Percentiles rank a stretch among this genome's conserved stretches.
phyloP scores from a whole-genome alignment of 116 monocot species.

The Posidonia oceanica region DNA sequence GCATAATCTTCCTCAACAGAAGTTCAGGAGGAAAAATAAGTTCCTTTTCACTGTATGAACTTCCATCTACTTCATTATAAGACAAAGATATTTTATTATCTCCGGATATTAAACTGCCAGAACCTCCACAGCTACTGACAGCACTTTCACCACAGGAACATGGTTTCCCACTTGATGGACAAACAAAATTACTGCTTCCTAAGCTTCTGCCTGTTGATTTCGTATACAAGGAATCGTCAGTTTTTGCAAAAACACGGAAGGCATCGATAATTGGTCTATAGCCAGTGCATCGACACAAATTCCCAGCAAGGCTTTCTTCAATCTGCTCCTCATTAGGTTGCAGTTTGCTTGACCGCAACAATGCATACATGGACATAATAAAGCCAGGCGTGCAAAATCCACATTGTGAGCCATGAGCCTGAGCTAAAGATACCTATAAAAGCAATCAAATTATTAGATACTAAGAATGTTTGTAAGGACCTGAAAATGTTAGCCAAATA shows the following conservation, averaged over 20 bases:
- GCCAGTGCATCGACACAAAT: conserved; percentile 97
- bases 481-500: too few species aligned
- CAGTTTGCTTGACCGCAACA: conserved; percentile 67
- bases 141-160: conserved; percentile 59
- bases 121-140: conserved; percentile 12
- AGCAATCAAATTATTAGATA: too few species aligned
- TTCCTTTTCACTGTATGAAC: conserved; percentile 55
- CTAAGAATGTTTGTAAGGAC: too few species aligned
- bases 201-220: conserved; percentile 22
- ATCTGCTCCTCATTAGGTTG: conserved; percentile 78
- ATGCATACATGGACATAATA: conserved; percentile 98
- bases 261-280: conserved; percentile 93
- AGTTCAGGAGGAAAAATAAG: conserved; percentile 98
- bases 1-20: conserved; percentile 37
- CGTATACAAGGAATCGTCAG: conserved; percentile 60
- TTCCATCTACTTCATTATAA: conserved; percentile 69
- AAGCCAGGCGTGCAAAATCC: conserved; percentile 99
- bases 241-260: conserved; percentile 90
- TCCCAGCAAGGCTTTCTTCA: conserved; percentile 87
- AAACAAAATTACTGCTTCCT: conserved; percentile 27
- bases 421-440: conserved; percentile 68
- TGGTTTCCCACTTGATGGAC: conserved; percentile 78
- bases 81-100: conserved; percentile 24
- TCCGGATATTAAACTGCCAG: conserved; percentile 4
- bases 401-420: conserved; percentile 94